phyloP scores from a whole-genome alignment of 2,329 filamentous ascomycete species.

The Pezicula carpinea region DNA sequence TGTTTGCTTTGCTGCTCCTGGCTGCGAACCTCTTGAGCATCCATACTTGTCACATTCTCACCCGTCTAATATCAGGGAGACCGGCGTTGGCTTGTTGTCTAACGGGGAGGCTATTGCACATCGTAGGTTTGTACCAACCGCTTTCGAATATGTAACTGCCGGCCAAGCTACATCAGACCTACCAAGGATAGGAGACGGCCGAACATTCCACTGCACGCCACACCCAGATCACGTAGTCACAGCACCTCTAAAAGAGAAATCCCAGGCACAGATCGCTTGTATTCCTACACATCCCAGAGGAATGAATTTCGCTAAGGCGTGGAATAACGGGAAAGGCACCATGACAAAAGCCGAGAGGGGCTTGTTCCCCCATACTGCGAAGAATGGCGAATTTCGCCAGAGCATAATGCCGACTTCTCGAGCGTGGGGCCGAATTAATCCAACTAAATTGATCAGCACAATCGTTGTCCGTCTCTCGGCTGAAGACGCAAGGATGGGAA shows the following conservation, averaged over 20 bases:
- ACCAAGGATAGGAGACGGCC: conserved; percentile 56
- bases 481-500: conserved; percentile 51
- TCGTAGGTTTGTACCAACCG: conserved; percentile 45
- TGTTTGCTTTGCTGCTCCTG: conserved; percentile 66
- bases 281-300: conserved; percentile 58
- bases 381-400: conserved; percentile 19
- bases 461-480: conserved; percentile 51
- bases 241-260: conserved; percentile 27
- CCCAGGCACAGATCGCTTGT: conserved; percentile 32
- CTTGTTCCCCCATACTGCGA: conserved; percentile 31
- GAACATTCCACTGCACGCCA: conserved; percentile 54
- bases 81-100: conserved; percentile 50
- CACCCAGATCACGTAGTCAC: conserved; percentile 63
- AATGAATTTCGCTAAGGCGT: conserved; percentile 46
- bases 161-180: conserved; percentile 54
- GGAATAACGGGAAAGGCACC: conserved; percentile 31
- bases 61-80: conserved; percentile 31
- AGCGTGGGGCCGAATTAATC: conserved; percentile 48
- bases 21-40: conserved; percentile 47
- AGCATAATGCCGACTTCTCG: conserved; percentile 17
- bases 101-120: conserved; percentile 57
- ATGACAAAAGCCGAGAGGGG: conserved; percentile 36
- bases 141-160: conserved; percentile 55
- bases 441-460: conserved; percentile 53
- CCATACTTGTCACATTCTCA: conserved; percentile 62